phyloP scores from a whole-genome alignment of 2,329 filamentous ascomycete genomes.

The Aspergillus sp. region DNA sequence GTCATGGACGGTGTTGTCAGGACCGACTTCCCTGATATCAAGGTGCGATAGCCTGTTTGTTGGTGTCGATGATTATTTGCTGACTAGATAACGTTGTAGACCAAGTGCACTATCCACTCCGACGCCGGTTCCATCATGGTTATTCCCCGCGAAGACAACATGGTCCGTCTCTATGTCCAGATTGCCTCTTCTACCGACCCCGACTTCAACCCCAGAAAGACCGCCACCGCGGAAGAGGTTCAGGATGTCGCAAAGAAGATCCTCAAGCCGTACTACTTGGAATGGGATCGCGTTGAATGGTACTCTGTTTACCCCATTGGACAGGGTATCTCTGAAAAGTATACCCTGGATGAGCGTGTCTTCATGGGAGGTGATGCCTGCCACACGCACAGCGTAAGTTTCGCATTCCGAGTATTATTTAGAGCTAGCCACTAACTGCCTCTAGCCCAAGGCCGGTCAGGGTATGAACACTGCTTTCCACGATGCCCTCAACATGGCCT shows the following conservation, averaged over 20 bases:
- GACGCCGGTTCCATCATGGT: conserved; percentile 65
- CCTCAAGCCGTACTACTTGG: conserved; percentile 58
- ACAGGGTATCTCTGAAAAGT: conserved; percentile 64
- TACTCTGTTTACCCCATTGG: conserved; percentile 67
- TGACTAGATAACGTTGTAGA: conserved; percentile 37
- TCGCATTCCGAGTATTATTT: not conserved
- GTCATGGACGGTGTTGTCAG: conserved; percentile 66
- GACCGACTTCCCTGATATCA: conserved; percentile 64
- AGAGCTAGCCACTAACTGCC: conserved; percentile 8
- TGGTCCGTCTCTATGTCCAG: conserved; percentile 54
- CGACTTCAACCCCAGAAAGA: conserved; percentile 62
- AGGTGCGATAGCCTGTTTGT: conserved; percentile 39
- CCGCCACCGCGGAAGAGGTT: conserved; percentile 59
- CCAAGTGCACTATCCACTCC: conserved; percentile 68
- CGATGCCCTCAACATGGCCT: conserved; percentile 80
- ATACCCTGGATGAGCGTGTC: conserved; percentile 63
- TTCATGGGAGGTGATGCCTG: conserved; percentile 67
- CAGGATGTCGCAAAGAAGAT: conserved; percentile 59
- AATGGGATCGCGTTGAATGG: conserved; percentile 66
- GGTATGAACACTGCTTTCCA: conserved; percentile 63
- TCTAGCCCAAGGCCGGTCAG: conserved; percentile 61
- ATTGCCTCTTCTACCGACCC: conserved; percentile 62
- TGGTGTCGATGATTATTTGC: not conserved
- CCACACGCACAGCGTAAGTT: conserved; percentile 57
- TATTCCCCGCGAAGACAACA: conserved; percentile 53